Base-by-base conservation (phyloP, 164 flowering plant species). In the Saururus chinensis region DNA sequence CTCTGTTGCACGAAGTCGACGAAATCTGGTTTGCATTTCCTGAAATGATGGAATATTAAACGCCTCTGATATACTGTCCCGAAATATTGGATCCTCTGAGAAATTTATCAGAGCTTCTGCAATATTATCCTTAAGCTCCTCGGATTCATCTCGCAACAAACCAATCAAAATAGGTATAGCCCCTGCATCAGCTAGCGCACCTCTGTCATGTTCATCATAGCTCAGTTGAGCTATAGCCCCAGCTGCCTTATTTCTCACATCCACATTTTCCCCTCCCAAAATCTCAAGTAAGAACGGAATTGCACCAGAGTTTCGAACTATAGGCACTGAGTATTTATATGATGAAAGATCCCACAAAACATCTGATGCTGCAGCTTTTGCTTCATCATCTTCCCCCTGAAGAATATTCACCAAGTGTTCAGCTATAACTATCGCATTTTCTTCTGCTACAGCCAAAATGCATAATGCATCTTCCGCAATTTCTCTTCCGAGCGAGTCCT, bases 211-310 rank as follows among this genome's bases (percentile, higher is more conserved):
- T 51, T 63, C 73, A 64, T 75, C 66, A 45, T 78, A 72, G 63
- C 84, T 83, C 77, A 83, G 66, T 67, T 76, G 82, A 21, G 84
- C 81, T 63, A 80, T 72, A 52, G 76, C 82, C 40, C 82, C 79
- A 13, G 82, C 70, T 4, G 74, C 81, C 60, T 70, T 77, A 52
- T 81, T 77, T 64, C 60, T 70, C 19, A 77, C 72, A 56, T 74
- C 80, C 53, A 35, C 41, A 56, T 48, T 65, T 25, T 70, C 72
- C 64, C 64, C 61, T 30, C 67, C 66, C 66, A 81, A 57, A 72
- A 81, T 81, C 55, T 75, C 77, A 66, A 81, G 69, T 21, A 81
- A 62, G 49, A 76, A 24, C 7, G 79, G 79, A 56, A 83, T 69
- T 60, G 77, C 85, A 53, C 82, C 84, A 1, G 84, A 76, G 40